A percentile compares a stretch with the other conserved stretches of the same genome.
Evolutionary conservation across 2,329 filamentous ascomycete genomes (phyloP).

Genomic region (Reticulascus tulasneorum): DNA sequence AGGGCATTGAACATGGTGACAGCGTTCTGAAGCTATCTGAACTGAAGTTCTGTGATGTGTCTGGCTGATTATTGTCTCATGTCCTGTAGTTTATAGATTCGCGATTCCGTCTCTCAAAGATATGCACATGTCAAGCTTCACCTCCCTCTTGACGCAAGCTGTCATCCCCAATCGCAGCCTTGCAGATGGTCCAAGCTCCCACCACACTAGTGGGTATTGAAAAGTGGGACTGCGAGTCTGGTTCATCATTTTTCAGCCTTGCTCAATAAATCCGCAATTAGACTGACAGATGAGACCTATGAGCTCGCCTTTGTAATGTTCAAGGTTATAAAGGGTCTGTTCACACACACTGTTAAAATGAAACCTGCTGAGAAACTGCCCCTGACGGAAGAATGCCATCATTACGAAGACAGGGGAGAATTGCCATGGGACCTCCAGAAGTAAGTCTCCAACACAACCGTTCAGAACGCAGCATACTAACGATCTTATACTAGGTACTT

Average conservation of each 20-base stretch:
- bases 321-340: background rate
- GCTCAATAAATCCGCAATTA: too few species aligned
- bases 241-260: constrained; percentile 5
- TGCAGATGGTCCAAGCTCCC: constrained; percentile 19
- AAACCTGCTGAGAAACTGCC: constrained; percentile 41
- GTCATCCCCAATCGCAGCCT: constrained; percentile 17
- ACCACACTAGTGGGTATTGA: background rate
- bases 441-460: constrained; percentile 52
- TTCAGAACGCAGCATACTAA: background rate
- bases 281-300: too few species aligned
- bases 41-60: background rate
- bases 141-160: constrained; percentile 13
- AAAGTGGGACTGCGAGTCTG: constrained; percentile 1
- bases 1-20: constrained; percentile 81
- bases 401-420: constrained; percentile 67
- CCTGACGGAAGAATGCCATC: constrained; percentile 63
- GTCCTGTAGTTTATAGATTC: background rate
- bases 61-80: background rate
- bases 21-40: background rate
- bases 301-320: background rate
- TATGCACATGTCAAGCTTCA: constrained; percentile 13
- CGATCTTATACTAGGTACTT: constrained; percentile 64
- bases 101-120: too few species aligned
- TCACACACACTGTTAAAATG: constrained; percentile 22
- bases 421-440: constrained; percentile 84